Conservation (phyloP, 108 stramenopile genomes). For the Craspedostauros australis region DNA sequence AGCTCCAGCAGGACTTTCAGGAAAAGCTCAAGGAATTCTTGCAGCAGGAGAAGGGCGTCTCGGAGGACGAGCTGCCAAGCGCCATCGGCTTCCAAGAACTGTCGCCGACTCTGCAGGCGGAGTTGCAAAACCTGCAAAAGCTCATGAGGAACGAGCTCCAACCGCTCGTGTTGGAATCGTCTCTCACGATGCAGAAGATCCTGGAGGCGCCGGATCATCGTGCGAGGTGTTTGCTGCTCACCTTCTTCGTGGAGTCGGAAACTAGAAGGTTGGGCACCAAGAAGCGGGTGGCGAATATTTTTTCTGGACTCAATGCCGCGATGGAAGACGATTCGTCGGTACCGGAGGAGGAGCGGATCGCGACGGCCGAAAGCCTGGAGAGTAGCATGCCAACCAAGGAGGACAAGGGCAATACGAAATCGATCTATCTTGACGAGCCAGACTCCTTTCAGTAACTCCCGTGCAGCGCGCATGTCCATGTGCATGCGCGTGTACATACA, state of each 20-base stretch:
- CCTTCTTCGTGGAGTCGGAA: constrained; percentile 68
- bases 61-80: constrained; percentile 64
- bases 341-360: constrained; percentile 23
- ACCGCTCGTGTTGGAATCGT: constrained; percentile 70
- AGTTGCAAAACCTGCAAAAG: constrained; percentile 70
- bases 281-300: constrained; percentile 60
- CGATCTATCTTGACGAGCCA: constrained; percentile 42
- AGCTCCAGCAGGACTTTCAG: constrained; percentile 81
- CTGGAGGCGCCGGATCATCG: constrained; percentile 64
- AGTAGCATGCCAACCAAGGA: constrained; percentile 7
- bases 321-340: not conserved
- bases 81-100: constrained; percentile 76
- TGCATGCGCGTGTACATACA: not conserved
- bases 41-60: constrained; percentile 59
- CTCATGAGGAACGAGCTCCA: constrained; percentile 66
- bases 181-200: constrained; percentile 80
- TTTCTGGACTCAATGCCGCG: too few relatives aligned
- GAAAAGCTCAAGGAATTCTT: constrained; percentile 64
- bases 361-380: not conserved
- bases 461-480: not conserved
- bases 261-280: constrained; percentile 62
- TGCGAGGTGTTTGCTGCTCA: constrained; percentile 49
- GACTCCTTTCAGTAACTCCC: constrained; percentile 51
- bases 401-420: not conserved
- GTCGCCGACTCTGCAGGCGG: constrained; percentile 59